Evolutionary conservation across 495 filamentous ascomycete genomes (phyloP).

Genomic region (Podospora pseudoanserina): DNA sequence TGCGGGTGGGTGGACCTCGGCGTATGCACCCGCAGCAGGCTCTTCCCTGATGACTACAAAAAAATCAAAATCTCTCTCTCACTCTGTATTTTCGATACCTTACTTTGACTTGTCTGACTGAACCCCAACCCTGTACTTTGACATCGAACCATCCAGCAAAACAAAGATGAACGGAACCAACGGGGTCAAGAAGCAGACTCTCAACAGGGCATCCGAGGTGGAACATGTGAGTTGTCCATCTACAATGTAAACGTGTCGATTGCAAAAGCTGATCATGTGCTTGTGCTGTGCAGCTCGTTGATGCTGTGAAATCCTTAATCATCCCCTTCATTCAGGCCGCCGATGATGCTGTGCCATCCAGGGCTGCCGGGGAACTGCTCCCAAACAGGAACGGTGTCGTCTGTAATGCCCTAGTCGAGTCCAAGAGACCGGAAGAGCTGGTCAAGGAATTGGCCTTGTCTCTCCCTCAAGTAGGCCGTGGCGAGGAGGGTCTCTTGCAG

Average conservation of each 20-base stretch:
- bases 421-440: slow-evolving; percentile 67
- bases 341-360: slow-evolving; percentile 57
- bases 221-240: slow-evolving; percentile 44
- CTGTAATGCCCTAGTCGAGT: slow-evolving; percentile 63
- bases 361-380: slow-evolving; percentile 49
- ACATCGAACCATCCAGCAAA: neutral
- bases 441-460: slow-evolving; percentile 59
- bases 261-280: neutral
- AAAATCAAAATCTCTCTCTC: slow-evolving; percentile 10
- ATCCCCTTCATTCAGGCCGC: slow-evolving; percentile 75
- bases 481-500: slow-evolving; percentile 67
- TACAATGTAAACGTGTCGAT: neutral
- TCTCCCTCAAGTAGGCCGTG: slow-evolving; percentile 61
- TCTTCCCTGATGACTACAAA: neutral
- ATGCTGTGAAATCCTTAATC: slow-evolving; percentile 67
- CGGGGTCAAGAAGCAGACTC: slow-evolving; percentile 12
- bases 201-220: slow-evolving; percentile 34
- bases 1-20: slow-evolving; percentile 4
- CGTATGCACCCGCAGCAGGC: neutral
- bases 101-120: neutral
- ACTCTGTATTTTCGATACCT: neutral
- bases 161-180: slow-evolving; percentile 25
- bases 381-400: slow-evolving; percentile 43
- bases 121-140: slow-evolving; percentile 13
- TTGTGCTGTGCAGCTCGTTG: slow-evolving; percentile 56